phyloP scores from a whole-genome alignment of 2,329 filamentous ascomycete species.

The Cladophialophora bantiana region DNA sequence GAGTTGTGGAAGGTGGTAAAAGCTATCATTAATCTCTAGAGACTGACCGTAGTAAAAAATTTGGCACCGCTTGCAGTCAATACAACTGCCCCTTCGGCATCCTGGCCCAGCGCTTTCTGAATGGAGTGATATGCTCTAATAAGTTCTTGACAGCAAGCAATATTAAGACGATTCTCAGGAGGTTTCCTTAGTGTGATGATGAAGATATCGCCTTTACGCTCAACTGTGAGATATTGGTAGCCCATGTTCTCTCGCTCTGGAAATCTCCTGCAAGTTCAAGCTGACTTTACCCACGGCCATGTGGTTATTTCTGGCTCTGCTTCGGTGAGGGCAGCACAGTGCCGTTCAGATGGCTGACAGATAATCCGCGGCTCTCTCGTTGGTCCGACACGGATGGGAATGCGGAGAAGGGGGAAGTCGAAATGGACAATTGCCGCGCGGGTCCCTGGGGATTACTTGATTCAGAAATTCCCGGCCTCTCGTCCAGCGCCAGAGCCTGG shows the following conservation, averaged over 20 bases:
- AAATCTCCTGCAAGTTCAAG: not conserved
- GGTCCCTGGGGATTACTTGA: not conserved
- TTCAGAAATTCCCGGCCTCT: not conserved
- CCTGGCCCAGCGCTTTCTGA: conserved; percentile 49
- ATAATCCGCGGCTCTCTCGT: not conserved
- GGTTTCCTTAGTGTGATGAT: conserved; percentile 62
- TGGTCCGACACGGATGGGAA: not conserved
- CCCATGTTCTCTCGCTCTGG: not conserved
- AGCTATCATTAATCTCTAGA: not conserved
- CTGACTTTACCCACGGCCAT: not conserved
- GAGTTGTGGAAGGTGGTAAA: not conserved
- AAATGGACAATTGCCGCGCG: not conserved
- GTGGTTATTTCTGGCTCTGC: not conserved
- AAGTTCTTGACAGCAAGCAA: conserved; percentile 59
- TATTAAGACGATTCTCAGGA: conserved; percentile 61
- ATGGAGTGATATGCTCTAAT: conserved; percentile 57
- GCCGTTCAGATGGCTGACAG: not conserved
- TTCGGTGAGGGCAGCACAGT: not conserved
- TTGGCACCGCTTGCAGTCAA: conserved; percentile 55
- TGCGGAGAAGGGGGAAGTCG: not conserved
- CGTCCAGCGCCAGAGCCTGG: not conserved
- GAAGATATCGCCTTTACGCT: conserved; percentile 48
- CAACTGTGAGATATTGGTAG: conserved; percentile 16
- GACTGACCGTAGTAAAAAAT: conserved; percentile 46
- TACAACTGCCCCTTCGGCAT: conserved; percentile 60